These are phyloP conservation scores for Luffa acutangula DNA, from an alignment of 306 rosid genomes.

Conservation along the genomic window DNA sequence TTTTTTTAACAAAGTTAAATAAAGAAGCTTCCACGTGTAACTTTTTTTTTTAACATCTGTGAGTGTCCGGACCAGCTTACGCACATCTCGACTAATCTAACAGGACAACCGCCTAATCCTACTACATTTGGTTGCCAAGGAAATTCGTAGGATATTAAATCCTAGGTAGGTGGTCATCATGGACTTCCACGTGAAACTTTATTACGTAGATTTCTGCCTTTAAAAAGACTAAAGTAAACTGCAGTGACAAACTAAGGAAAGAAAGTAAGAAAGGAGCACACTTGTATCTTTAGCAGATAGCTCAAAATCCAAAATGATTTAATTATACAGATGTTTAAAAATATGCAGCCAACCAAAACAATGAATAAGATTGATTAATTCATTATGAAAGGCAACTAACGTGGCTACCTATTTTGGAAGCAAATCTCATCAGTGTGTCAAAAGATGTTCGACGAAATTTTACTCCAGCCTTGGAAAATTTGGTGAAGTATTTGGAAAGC, in stretches of 20 bases:
- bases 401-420: conserved; percentile 58
- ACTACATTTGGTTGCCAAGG: too few species aligned
- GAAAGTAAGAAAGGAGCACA: neutral
- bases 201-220: neutral
- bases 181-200: neutral
- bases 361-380: neutral
- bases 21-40: neutral
- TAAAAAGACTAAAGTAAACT: neutral
- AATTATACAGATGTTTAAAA: neutral
- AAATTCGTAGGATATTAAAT: too few species aligned
- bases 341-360: neutral
- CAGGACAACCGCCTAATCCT: too few species aligned
- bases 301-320: neutral
- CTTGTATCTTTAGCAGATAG: neutral
- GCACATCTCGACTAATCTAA: too few species aligned
- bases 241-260: neutral
- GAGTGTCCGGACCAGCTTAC: too few species aligned
- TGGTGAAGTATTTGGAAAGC: conserved; percentile 58
- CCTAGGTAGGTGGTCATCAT: too few species aligned
- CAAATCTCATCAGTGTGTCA: conserved; percentile 62
- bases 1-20: neutral
- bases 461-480: conserved; percentile 64
- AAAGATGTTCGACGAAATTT: conserved; percentile 63
- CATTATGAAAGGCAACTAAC: neutral
- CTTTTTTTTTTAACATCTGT: neutral